A percentile compares a stretch with the other conserved stretches of the same genome.
Conservation (phyloP, 148 eudicot species). For the Cornus florida region DNA sequence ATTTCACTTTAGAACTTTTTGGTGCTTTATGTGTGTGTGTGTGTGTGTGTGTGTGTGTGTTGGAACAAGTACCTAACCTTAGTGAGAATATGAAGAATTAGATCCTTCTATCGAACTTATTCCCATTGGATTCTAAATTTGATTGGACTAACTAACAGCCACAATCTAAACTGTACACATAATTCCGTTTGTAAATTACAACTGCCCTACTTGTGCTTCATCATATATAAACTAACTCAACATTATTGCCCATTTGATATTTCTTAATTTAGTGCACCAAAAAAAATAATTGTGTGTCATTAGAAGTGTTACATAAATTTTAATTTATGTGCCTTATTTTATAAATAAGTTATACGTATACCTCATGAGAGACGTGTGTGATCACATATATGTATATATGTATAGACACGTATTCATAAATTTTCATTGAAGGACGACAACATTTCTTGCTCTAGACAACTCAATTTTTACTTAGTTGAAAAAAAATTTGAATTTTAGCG, state of each 20-base stretch:
- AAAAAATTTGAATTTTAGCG: no score
- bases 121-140: background rate
- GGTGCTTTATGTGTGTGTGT: background rate
- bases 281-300: background rate
- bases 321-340: background rate
- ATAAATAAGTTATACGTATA: no score
- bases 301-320: background rate
- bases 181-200: background rate
- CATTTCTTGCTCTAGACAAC: no score
- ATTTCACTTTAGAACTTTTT: background rate
- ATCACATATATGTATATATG: no score
- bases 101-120: background rate
- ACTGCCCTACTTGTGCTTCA: background rate
- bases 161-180: constrained; percentile 3
- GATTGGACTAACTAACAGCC: constrained; percentile 3
- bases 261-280: background rate
- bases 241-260: background rate
- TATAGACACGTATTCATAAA: no score
- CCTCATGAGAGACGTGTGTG: no score
- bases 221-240: no score
- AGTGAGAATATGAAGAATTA: background rate
- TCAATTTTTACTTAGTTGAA: no score
- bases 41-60: no score
- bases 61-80: no score
- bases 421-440: no score